These are phyloP conservation scores for Aspergillus funiculosus DNA, from an alignment of 495 filamentous ascomycete species.

Conservation along the genomic window DNA sequence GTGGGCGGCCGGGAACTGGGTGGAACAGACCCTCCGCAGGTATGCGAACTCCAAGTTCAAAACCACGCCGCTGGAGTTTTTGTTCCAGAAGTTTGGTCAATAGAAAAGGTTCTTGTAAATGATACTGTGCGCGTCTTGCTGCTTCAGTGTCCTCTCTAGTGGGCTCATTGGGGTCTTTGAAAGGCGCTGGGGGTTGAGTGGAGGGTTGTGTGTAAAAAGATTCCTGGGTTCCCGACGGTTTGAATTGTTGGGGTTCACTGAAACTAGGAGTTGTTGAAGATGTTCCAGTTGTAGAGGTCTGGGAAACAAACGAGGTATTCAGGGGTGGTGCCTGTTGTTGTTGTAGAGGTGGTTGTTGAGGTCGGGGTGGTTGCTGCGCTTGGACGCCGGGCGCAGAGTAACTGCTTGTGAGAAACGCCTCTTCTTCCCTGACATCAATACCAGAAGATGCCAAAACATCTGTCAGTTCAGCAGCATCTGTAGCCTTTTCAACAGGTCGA, in stretches of 20 bases:
- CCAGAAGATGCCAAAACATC: slow-evolving; percentile 76
- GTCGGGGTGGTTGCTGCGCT: slow-evolving; percentile 39
- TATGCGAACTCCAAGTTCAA: slow-evolving; percentile 55
- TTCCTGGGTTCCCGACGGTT: slow-evolving; percentile 29
- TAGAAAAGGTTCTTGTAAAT: slow-evolving; percentile 56
- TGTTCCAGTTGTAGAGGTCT: slow-evolving; percentile 39
- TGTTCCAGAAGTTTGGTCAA: slow-evolving; percentile 43
- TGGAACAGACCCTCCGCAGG: slow-evolving; percentile 58
- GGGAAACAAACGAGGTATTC: slow-evolving; percentile 38
- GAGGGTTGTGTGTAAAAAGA: slow-evolving; percentile 32
- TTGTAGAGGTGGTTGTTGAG: slow-evolving; percentile 37
- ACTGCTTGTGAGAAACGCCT: slow-evolving; percentile 59
- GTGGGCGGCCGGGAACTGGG: slow-evolving; percentile 42
- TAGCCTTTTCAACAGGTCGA: slow-evolving; percentile 60
- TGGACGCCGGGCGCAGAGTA: slow-evolving; percentile 47
- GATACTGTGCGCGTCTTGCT: slow-evolving; percentile 45
- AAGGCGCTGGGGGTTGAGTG: slow-evolving; percentile 25
- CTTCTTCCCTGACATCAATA: slow-evolving; percentile 78
- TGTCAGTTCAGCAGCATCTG: slow-evolving; percentile 64
- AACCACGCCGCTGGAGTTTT: slow-evolving; percentile 42
- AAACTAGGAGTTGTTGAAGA: slow-evolving; percentile 36
- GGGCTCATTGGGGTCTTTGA: slow-evolving; percentile 39
- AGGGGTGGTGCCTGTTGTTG: slow-evolving; percentile 37
- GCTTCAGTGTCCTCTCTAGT: slow-evolving; percentile 40
- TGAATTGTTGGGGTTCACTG: slow-evolving; percentile 31